Evolutionary conservation across 345 rosid genomes (phyloP), one percentile per base, ranked within the genome.

Genomic region (Syzygium jambos): DNA sequence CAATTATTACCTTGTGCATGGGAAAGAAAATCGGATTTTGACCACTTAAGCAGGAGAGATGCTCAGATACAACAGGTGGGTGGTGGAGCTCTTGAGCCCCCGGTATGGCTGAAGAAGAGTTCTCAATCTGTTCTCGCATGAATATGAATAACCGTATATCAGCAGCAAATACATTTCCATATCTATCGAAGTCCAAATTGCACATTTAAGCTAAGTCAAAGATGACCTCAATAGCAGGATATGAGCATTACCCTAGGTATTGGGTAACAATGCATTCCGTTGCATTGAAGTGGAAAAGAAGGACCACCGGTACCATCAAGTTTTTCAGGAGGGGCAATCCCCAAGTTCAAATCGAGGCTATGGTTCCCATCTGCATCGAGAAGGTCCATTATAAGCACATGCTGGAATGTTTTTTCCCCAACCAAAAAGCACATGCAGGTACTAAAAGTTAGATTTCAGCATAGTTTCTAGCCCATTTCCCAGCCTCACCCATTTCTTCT

Each of bases 301-400:
- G 87, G 84, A 88, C 63, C 65, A 38, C 80, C 86, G 53, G 87
- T 89, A 87, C 87, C 23, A 73, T 55, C 88, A 88, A 78, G 87
- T 85, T 89, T 86, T 1, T 91, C 57, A 13, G 87, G 29, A 86
- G 95, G 94, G 30, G 95, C 94, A 84, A 95, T 94, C 43, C 95
- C 96, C 89, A 95, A 89, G 80, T 92, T 93, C 89, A 95, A 91
- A 86, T 95, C 93, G 56, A 95, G 94, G 85, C 34, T 68, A 38
- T 89, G 92, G 54, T 85, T 87, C 46, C 78, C 87, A 56, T 91
- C 94, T 93, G 91, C n/a, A 89, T 53, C 30, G 73, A 68, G 86
- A 88, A 52, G 59, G 78, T 38, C 49, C 23, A 73, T 38, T 38
- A 38, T 73, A 38, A 53, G 78, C 51, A 51, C 16, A 88, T 63